Evolutionary conservation across 345 rosid species (phyloP), one percentile per base, ranked within the genome.

Genomic region (Tarenaya hassleriana): DNA sequence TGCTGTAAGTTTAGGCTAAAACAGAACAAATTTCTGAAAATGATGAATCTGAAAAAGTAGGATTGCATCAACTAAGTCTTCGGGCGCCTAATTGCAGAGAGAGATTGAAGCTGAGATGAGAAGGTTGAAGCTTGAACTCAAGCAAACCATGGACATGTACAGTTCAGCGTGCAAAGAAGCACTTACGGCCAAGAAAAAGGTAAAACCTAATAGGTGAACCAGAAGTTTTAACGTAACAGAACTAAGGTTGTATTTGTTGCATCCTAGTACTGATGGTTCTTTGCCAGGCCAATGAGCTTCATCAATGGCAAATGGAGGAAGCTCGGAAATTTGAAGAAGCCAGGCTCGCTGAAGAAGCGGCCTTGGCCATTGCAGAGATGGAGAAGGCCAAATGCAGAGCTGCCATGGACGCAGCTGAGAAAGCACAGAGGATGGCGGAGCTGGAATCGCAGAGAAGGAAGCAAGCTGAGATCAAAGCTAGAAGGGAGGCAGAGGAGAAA

Each of bases 121-220:
- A 73, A 86, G 86, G 61, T 65, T 90, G 52, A 84, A 75, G 82
- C 72, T 78, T 61, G 95, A 90, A 52, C 91, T 90, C 44, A 86
- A 64, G 70, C 97, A 86, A 75, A 90, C 97, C 41, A 84, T 86
- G 75, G 90, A 84, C 52, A 74, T 90, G 95, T 90, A 86, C 43
- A 78, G 86, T 69, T 69, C 77, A 55, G 95, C 95, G 49, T 86
- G 97, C 73, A 80, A 79, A 73, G 95, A 86, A 78, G 95, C 97
- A 56, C 75, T 90, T 13, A 53, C 69, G 5, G 88, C 91, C 31
- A 84, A 86, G 63, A 73, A 58, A 58, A 78, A 74, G 86, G 97
- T 90, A 71, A 48, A 7, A 15, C 5, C 1, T 41, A 81, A 69
- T 73, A 37, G 59, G 58, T 35, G 80, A 83, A 49, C 82, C 39